These are phyloP conservation scores for Irpex sp. DNA, from an alignment of 1,284 basidiomycete genomes.

Conservation along the genomic window DNA sequence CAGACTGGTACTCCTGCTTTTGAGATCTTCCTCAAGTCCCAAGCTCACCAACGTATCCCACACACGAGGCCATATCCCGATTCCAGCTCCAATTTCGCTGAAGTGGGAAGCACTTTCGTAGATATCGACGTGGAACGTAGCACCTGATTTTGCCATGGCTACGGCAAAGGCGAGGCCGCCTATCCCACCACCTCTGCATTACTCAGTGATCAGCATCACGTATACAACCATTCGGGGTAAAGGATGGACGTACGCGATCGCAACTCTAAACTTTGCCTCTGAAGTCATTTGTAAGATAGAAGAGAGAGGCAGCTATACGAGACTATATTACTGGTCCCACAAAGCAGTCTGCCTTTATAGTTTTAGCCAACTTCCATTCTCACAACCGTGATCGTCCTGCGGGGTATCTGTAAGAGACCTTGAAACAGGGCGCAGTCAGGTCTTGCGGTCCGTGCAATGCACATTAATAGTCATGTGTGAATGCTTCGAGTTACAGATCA, in stretches of 20 bases:
- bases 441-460: too few species aligned
- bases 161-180: constrained; percentile 33
- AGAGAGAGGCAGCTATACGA: background rate
- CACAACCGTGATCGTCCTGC: too few species aligned
- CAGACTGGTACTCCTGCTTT: background rate
- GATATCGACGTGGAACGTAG: constrained; percentile 37
- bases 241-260: background rate
- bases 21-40: constrained; percentile 20
- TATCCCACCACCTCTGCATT: constrained; percentile 36
- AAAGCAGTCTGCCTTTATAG: background rate
- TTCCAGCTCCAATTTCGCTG: constrained; percentile 39
- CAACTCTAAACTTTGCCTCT: background rate
- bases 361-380: too few species aligned
- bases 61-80: constrained; percentile 24
- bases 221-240: background rate
- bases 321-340: background rate
- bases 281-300: background rate
- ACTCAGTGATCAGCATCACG: background rate
- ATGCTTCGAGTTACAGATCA: too few species aligned
- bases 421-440: too few species aligned
- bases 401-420: too few species aligned
- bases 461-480: too few species aligned
- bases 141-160: constrained; percentile 30
- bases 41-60: constrained; percentile 21
- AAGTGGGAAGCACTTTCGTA: constrained; percentile 37